Conservation (phyloP, 192 early-diverging fungal species). For the Nowakowskiella sp. region DNA sequence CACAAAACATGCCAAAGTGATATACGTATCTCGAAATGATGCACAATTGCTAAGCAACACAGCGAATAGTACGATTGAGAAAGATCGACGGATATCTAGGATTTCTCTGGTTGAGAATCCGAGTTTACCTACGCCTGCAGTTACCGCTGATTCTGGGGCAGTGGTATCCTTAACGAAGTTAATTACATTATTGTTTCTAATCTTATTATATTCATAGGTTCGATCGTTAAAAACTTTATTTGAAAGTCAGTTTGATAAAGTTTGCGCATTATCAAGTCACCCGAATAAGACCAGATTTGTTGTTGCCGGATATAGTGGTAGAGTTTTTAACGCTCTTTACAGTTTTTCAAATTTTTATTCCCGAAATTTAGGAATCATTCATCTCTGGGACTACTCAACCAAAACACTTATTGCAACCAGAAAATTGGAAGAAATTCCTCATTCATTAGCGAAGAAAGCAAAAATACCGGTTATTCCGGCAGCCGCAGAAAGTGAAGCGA, state of each 20-base stretch:
- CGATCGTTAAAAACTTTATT: slow-evolving; percentile 20
- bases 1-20: slow-evolving; percentile 2
- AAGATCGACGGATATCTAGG: too few relatives aligned
- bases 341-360: background rate
- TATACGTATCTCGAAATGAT: background rate
- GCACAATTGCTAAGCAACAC: too few relatives aligned
- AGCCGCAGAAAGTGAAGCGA: background rate
- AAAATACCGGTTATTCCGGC: background rate
- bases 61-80: too few relatives aligned
- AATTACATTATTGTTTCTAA: background rate
- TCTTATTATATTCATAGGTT: background rate
- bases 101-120: too few relatives aligned
- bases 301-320: slow-evolving; percentile 35
- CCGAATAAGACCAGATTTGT: slow-evolving; percentile 29
- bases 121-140: too few relatives aligned
- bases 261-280: slow-evolving; percentile 31
- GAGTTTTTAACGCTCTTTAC: background rate
- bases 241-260: slow-evolving; percentile 29
- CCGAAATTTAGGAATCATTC: slow-evolving; percentile 22
- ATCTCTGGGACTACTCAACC: slow-evolving; percentile 38
- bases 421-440: slow-evolving; percentile 27
- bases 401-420: slow-evolving; percentile 22
- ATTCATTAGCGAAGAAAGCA: background rate
- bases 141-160: too few relatives aligned
- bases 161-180: too few relatives aligned